These are phyloP conservation scores for Codiaeum variegatum DNA, from an alignment of 441 rosid species.

Conservation along the genomic window DNA sequence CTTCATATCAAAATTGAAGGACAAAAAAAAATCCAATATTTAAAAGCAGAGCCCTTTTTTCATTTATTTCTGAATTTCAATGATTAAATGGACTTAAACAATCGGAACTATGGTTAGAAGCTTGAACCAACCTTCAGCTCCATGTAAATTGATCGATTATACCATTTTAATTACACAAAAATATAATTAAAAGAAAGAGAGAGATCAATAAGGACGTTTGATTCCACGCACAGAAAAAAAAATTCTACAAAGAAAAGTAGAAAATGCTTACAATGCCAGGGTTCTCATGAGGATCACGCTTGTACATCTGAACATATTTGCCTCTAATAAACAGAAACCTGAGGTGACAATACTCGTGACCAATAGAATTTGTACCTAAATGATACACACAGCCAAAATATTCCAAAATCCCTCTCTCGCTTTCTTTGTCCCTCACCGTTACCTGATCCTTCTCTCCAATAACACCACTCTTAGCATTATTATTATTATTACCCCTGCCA, in stretches of 20 bases:
- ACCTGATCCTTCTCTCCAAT: not conserved
- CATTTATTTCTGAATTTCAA: not conserved
- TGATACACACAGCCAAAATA: constrained; percentile 88
- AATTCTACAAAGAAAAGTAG: not conserved
- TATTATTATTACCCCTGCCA: constrained; percentile 8
- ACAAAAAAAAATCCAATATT: not conserved
- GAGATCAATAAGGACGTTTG: not conserved
- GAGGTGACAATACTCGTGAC: constrained; percentile 68
- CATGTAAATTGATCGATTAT: not conserved
- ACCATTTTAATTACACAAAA: not conserved
- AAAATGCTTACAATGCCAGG: constrained; percentile 65
- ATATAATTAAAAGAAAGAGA: not conserved
- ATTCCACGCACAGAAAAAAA: not conserved
- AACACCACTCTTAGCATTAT: not conserved
- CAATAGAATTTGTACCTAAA: constrained; percentile 74
- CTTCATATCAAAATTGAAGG: not conserved
- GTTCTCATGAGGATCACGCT: constrained; percentile 80
- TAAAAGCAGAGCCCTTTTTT: not conserved
- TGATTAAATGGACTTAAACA: not conserved
- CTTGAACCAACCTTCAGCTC: not conserved
- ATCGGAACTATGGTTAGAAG: not conserved
- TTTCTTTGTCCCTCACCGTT: constrained; percentile 14
- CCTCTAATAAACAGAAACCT: constrained; percentile 68
- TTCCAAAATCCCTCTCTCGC: constrained; percentile 44
- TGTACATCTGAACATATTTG: constrained; percentile 85